A percentile compares a stretch with the other conserved stretches of the same genome.
These are phyloP conservation scores for Trametes meyenii DNA, from an alignment of 768 basidiomycete species.

Conservation along the genomic window DNA sequence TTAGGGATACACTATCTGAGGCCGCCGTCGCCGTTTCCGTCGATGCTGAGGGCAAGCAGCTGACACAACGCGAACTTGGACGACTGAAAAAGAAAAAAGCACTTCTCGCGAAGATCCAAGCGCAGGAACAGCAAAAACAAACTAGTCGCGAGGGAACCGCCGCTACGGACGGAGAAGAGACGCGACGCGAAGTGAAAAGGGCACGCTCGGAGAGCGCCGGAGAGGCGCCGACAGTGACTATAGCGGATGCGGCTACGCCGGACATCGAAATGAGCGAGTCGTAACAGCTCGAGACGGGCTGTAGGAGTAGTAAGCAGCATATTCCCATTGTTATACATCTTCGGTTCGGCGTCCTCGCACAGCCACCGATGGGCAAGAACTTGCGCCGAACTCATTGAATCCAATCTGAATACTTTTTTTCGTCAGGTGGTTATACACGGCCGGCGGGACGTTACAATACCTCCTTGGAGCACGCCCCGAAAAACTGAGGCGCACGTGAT, in stretches of 20 bases:
- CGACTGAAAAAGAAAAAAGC: slow-evolving; percentile 56
- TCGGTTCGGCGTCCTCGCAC: neutral
- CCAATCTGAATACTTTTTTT: too few species aligned
- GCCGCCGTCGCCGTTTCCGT: slow-evolving; percentile 16
- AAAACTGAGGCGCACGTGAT: too few species aligned
- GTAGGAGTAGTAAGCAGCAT: too few species aligned
- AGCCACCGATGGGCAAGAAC: too few species aligned
- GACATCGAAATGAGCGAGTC: neutral
- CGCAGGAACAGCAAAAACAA: slow-evolving; percentile 21
- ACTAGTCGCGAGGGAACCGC: slow-evolving; percentile 6
- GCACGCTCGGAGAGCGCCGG: slow-evolving; percentile 36
- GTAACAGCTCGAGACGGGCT: neutral
- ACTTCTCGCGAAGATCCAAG: slow-evolving; percentile 37
- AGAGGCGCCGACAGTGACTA: neutral
- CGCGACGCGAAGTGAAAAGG: slow-evolving; percentile 42
- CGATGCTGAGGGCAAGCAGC: slow-evolving; percentile 32
- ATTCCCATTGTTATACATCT: neutral
- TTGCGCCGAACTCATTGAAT: too few species aligned
- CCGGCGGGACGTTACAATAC: too few species aligned
- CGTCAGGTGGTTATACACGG: too few species aligned
- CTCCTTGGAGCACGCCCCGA: too few species aligned
- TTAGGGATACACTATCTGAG: slow-evolving; percentile 32
- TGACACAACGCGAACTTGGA: slow-evolving; percentile 50
- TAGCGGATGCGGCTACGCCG: neutral
- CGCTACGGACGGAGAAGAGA: slow-evolving; percentile 20